These are phyloP conservation scores for Coffea canephora DNA, from an alignment of 257 asterid species.

Conservation along the genomic window DNA sequence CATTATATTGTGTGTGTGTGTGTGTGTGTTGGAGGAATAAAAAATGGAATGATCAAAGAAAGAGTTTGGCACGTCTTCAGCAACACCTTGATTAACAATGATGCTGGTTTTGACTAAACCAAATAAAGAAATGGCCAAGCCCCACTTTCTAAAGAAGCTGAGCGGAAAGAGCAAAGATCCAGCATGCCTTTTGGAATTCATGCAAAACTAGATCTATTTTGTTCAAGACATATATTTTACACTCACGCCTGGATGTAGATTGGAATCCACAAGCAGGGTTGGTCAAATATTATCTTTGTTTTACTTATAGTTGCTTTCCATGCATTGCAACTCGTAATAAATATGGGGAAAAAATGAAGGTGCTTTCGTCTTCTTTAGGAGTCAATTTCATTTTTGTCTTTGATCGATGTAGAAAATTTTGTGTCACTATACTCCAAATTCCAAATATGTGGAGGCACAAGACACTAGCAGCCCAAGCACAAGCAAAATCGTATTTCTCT, in stretches of 20 bases:
- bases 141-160: neutral
- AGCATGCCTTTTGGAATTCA: neutral
- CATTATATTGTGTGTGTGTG: too few relatives aligned
- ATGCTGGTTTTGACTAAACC: conserved; percentile 7
- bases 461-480: neutral
- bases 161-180: neutral
- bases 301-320: neutral
- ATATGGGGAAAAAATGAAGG: neutral
- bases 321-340: neutral
- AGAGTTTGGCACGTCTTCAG: conserved; percentile 12
- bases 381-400: too few relatives aligned
- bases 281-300: neutral
- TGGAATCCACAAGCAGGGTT: neutral
- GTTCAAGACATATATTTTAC: neutral
- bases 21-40: too few relatives aligned
- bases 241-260: neutral
- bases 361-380: neutral
- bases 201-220: neutral
- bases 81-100: neutral
- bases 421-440: neutral
- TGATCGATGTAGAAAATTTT: neutral
- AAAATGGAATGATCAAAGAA: conserved; percentile 1
- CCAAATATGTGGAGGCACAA: too few relatives aligned
- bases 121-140: neutral
- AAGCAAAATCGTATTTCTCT: neutral